A percentile compares a stretch with the other conserved stretches of the same genome.
Conservation (phyloP, 192 early-diverging fungal genomes). For the Chytriomyces sp. region DNA sequence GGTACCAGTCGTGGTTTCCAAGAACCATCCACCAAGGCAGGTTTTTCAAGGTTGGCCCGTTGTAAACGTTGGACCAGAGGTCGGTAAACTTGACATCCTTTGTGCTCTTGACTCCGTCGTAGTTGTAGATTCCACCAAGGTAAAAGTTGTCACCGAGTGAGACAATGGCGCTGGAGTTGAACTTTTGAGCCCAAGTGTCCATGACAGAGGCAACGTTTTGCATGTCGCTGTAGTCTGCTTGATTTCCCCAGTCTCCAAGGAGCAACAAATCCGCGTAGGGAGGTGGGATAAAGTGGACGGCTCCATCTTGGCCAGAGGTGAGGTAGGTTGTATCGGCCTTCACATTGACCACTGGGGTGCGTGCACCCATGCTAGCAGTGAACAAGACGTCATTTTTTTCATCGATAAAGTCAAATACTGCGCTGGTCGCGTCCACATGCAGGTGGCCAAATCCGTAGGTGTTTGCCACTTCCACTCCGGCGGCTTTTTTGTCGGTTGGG, state of each 20-base stretch:
- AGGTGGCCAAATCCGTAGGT: constrained; percentile 29
- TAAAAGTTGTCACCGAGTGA: constrained; percentile 18
- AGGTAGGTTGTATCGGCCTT: not conserved
- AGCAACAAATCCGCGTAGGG: not conserved
- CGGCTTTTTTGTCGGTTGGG: not conserved
- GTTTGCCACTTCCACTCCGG: not conserved
- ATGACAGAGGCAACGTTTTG: not conserved
- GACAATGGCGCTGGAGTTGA: not conserved
- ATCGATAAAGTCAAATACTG: constrained; percentile 1
- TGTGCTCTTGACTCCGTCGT: constrained; percentile 7
- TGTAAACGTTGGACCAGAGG: constrained; percentile 13
- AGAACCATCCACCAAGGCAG: constrained; percentile 31
- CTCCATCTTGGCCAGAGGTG: not conserved
- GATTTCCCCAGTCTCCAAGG: constrained; percentile 24
- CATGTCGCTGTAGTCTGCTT: not conserved
- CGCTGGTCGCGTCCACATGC: not conserved
- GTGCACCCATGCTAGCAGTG: not conserved
- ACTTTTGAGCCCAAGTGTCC: constrained; percentile 15
- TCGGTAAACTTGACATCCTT: constrained; percentile 6
- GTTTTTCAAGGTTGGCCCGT: not conserved
- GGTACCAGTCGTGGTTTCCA: constrained; percentile 36
- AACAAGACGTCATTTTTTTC: constrained; percentile 2
- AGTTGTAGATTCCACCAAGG: not conserved
- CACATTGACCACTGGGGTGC: constrained; percentile 9
- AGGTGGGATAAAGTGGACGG: constrained; percentile 5